Evolutionary conservation across 2,329 filamentous ascomycete species (phyloP).

Genomic region (Aspergillus neoniger): DNA sequence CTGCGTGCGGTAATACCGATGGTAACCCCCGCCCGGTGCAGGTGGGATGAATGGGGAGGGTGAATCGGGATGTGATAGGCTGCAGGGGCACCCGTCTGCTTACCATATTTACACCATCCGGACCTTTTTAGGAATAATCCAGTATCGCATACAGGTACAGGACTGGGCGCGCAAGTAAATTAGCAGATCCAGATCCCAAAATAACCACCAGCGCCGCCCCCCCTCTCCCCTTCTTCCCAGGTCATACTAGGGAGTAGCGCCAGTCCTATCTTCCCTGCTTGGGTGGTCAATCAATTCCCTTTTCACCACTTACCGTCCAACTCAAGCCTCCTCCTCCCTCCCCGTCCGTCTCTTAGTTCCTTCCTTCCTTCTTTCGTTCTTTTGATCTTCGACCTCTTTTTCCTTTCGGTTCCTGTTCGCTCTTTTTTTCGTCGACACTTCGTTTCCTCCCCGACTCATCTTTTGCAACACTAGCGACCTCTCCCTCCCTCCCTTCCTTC

Average conservation of each 20-base stretch:
- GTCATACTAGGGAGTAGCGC: conserved; percentile 11
- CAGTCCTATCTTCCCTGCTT: conserved; percentile 29
- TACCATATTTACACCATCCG: conserved; percentile 6
- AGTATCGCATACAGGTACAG: conserved; percentile 14
- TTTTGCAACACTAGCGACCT: conserved; percentile 11
- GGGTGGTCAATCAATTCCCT: conserved; percentile 29
- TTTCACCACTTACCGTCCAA: conserved; percentile 28
- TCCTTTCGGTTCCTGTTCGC: conserved; percentile 21
- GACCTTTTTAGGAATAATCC: conserved; percentile 9
- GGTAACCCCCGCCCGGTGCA: not conserved
- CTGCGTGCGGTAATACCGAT: conserved; percentile 1
- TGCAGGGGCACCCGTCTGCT: not conserved
- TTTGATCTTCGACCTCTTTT: conserved; percentile 19
- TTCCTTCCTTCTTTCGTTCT: conserved; percentile 23
- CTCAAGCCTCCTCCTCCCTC: conserved; percentile 29
- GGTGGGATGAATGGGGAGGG: not conserved
- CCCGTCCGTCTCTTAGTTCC: conserved; percentile 34
- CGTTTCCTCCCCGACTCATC: conserved; percentile 3
- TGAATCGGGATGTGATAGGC: not conserved
- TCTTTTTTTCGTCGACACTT: conserved; percentile 24
- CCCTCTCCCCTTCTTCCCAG: conserved; percentile 16
- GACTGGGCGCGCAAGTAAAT: conserved; percentile 14
- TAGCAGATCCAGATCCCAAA: conserved; percentile 31
- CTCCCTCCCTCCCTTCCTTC: conserved; percentile 26
- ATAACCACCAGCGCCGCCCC: conserved; percentile 27